Evolutionary conservation across 805 yeast species (phyloP).

Genomic region (Zygosaccharomyces gambellarensis): DNA sequence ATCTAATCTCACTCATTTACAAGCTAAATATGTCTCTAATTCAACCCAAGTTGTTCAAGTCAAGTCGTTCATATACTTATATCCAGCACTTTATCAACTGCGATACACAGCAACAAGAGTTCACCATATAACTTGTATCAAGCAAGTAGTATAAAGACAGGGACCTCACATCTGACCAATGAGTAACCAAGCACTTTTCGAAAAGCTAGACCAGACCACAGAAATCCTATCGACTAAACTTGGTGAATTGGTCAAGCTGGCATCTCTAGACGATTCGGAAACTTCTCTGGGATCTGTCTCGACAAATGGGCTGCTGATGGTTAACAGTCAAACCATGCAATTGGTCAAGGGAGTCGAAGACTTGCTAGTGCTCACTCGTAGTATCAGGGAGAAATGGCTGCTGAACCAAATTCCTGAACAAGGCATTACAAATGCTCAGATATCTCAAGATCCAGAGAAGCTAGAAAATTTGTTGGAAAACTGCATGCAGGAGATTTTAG

Average conservation of each 20-base stretch:
- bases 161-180: constrained; percentile 8
- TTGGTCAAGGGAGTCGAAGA: constrained; percentile 34
- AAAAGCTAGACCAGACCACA: constrained; percentile 30
- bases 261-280: constrained; percentile 21
- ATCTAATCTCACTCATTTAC: no score
- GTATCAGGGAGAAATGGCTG: constrained; percentile 34
- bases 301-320: constrained; percentile 28
- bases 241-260: constrained; percentile 27
- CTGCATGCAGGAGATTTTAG: constrained; percentile 21
- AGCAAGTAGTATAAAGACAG: not conserved
- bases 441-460: constrained; percentile 16
- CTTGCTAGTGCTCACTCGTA: constrained; percentile 30
- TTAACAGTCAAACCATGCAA: constrained; percentile 31
- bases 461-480: constrained; percentile 20
- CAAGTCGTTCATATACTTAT: no score
- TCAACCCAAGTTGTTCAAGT: no score
- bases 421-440: constrained; percentile 1
- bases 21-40: no score
- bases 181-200: constrained; percentile 32
- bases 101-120: not conserved
- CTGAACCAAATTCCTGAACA: constrained; percentile 30
- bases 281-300: constrained; percentile 18
- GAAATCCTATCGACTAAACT: constrained; percentile 28
- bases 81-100: not conserved
- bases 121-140: no score